These are phyloP conservation scores for Vachellia collinsii DNA, from an alignment of 306 rosid genomes.

Conservation along the genomic window DNA sequence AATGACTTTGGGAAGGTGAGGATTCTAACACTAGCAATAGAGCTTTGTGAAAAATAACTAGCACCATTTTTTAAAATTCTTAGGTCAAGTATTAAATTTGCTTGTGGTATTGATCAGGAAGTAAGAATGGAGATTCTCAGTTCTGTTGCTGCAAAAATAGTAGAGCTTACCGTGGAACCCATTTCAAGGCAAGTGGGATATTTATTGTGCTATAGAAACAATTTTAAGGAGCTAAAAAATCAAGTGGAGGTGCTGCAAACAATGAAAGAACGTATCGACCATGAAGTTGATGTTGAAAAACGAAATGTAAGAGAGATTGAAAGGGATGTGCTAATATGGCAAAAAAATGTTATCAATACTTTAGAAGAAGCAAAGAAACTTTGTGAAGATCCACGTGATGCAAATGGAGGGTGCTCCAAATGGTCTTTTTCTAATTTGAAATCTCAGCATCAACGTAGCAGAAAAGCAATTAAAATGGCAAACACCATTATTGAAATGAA, in stretches of 20 bases:
- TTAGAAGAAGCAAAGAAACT: background rate
- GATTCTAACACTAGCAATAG: no score
- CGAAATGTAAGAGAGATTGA: background rate
- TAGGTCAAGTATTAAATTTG: background rate
- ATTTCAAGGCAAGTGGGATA: background rate
- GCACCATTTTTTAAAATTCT: no score
- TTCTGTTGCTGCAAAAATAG: background rate
- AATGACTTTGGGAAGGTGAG: no score
- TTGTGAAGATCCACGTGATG: background rate
- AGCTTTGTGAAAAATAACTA: no score
- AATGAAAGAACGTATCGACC: background rate
- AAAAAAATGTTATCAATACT: background rate
- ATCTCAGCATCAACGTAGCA: conserved; percentile 12
- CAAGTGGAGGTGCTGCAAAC: background rate
- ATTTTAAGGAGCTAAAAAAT: background rate
- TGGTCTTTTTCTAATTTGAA: conserved; percentile 25
- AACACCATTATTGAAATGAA: background rate
- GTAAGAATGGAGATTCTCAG: background rate
- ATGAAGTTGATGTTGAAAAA: background rate
- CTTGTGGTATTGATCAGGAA: background rate
- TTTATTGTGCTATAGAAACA: background rate
- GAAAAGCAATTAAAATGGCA: conserved; percentile 19
- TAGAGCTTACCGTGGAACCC: background rate
- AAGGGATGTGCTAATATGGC: conserved; percentile 1
- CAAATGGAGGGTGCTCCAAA: background rate